These are phyloP conservation scores for Solanum appendiculatum DNA, from an alignment of 257 asterid genomes.

Conservation along the genomic window DNA sequence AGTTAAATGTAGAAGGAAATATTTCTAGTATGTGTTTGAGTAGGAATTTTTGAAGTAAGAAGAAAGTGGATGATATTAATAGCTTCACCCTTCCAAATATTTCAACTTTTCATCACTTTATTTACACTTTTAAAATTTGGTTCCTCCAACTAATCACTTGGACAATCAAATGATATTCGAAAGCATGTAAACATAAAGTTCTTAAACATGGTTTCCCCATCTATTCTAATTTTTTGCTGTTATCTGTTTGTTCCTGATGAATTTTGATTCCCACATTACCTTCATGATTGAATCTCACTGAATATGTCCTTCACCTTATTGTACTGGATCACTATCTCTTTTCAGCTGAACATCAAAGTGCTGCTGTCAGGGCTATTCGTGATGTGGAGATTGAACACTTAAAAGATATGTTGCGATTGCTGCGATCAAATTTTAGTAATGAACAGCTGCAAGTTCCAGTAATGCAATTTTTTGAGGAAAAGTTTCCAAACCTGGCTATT, in stretches of 20 bases:
- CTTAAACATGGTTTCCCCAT: not conserved
- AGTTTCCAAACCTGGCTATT: conserved; percentile 47
- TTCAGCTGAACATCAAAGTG: conserved; percentile 65
- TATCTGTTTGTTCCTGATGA: not conserved
- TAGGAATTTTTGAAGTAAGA: not conserved
- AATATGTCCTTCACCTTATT: not conserved
- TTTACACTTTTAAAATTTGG: not conserved
- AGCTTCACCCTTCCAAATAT: not conserved
- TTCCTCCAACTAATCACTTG: not conserved
- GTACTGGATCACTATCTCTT: not conserved
- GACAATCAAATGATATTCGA: not conserved
- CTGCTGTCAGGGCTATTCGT: conserved; percentile 81
- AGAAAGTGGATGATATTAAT: not conserved
- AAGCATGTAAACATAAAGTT: not conserved
- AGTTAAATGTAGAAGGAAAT: not conserved
- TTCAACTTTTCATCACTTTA: not conserved
- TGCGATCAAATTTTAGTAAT: conserved; percentile 44
- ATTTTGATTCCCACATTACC: not conserved
- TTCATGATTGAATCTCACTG: not conserved
- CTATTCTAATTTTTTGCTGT: not conserved
- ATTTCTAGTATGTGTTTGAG: not conserved
- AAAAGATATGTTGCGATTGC: conserved; percentile 43
- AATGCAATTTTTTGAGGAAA: conserved; percentile 56
- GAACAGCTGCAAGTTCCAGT: conserved; percentile 60
- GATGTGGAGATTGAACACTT: conserved; percentile 69